These are phyloP conservation scores for Zopfia rhizophila DNA, from an alignment of 2,329 filamentous ascomycete genomes.

Conservation along the genomic window DNA sequence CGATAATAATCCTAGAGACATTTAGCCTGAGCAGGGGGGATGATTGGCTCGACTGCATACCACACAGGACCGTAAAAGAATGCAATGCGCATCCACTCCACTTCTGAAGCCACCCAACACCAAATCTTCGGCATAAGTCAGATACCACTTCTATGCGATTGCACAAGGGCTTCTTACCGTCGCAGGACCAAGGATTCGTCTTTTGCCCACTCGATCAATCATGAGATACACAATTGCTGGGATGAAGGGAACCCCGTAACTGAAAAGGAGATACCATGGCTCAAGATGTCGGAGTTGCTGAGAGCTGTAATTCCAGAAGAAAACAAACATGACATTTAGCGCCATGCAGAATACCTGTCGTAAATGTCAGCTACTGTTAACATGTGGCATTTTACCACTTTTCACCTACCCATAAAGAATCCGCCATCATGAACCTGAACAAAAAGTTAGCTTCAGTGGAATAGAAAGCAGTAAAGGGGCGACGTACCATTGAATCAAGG, in stretches of 20 bases:
- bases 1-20: conserved; percentile 61
- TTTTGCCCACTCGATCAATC: conserved; percentile 62
- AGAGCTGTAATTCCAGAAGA: conserved; percentile 78
- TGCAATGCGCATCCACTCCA: conserved; percentile 77
- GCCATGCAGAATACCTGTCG: conserved; percentile 78
- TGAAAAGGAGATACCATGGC: conserved; percentile 73
- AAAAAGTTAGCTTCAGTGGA: conserved; percentile 22
- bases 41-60: conserved; percentile 56
- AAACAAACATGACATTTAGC: conserved; percentile 83
- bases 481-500: conserved; percentile 83
- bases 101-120: conserved; percentile 79
- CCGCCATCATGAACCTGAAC: conserved; percentile 78
- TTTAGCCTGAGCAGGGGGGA: conserved; percentile 22
- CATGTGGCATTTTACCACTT: neutral
- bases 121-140: conserved; percentile 65
- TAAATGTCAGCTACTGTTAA: conserved; percentile 1
- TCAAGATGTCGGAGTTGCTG: conserved; percentile 73
- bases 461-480: conserved; percentile 5
- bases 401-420: conserved; percentile 70
- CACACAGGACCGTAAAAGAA: conserved; percentile 80
- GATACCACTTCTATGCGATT: neutral
- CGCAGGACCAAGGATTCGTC: conserved; percentile 77
- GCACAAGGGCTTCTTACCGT: conserved; percentile 58
- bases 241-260: conserved; percentile 78
- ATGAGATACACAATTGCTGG: conserved; percentile 76